Conservation (phyloP, 768 basidiomycete genomes). For the Fomitopsis pulvina region DNA sequence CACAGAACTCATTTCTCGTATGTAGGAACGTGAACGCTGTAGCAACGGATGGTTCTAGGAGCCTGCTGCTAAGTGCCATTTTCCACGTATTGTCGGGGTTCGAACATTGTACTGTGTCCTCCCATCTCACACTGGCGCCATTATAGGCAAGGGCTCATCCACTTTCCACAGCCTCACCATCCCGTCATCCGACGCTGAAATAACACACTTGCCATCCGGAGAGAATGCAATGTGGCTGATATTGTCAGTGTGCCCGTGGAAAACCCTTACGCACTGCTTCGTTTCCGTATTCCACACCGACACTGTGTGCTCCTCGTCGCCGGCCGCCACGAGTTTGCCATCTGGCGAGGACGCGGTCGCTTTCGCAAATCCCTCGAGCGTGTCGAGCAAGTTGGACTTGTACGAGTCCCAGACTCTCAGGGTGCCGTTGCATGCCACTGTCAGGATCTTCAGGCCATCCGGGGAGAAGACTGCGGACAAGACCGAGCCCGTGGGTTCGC, state of each 20-base stretch:
- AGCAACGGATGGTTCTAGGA: no score
- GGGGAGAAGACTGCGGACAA: constrained; percentile 3
- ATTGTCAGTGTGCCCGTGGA: constrained; percentile 4
- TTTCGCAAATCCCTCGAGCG: constrained; percentile 2
- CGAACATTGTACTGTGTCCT: no score
- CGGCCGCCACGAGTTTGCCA: constrained; percentile 8
- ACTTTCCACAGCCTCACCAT: constrained; percentile 23
- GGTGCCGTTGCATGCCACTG: constrained; percentile 27
- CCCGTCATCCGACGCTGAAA: constrained; percentile 24
- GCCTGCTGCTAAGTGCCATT: no score
- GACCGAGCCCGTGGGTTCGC: neutral
- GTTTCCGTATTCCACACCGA: constrained; percentile 10
- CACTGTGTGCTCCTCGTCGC: constrained; percentile 6
- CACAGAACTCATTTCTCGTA: no score
- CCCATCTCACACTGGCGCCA: no score
- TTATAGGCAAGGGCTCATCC: neutral
- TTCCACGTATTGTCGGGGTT: no score
- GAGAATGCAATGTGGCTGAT: constrained; percentile 21
- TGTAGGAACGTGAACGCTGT: no score
- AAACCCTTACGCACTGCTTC: neutral
- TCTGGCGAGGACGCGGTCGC: constrained; percentile 10
- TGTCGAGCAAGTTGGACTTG: neutral
- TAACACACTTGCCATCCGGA: constrained; percentile 21
- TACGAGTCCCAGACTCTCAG: constrained; percentile 39
- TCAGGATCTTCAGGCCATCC: constrained; percentile 5